Evolutionary conservation across 257 asterid species (phyloP), one percentile per base, ranked within the genome.

Genomic region (Apocynum venetum): DNA sequence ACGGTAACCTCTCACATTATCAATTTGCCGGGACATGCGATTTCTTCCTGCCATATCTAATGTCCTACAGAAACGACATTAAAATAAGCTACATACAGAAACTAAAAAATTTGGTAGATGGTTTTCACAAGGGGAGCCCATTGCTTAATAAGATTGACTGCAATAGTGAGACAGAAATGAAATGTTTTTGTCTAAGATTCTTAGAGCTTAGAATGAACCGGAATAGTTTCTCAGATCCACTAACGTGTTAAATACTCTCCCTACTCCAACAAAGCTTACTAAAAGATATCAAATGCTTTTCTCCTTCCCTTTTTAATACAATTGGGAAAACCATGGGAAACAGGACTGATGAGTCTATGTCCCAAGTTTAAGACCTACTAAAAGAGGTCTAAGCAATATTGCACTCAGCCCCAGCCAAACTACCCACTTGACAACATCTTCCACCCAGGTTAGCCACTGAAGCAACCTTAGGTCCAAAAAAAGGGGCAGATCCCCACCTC

Each of bases 11-110:
- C 87, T 87, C 41, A 71, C 82, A 76, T 70, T 85, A 65, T 92
- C 90, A 9, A 85, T 80, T 78, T 87, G 91, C 73, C 86, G 92
- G 35, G 91, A 85, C 84, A 84, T 81, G 19, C 93, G 94, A 47
- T 92, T 86, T 85, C 97, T 93, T 56, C 96, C 90, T 74, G 96
- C 85, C 97, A 93, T 93, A 46, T 5, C 78, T 75, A 59, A 12
- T 3, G 53, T 74, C 59, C 73, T 40, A 71, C 48, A 80, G n/a
- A 59, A 10, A n/a, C 8, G n/a, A 55, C 43, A 66, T 17, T n/a
- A 66, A 36, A 19, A 51, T 66, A 41, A 56, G 71, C 70, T 43
- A 38, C 41, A 74, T 31, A 40, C 38, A 46, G 4, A 20, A 56
- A 51, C n/a, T 68, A 53, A 36, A 40, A 57, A 13, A 35, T 47